Conservation (phyloP, 83 land plant genomes). For the Diphasiastrum complanatum region DNA sequence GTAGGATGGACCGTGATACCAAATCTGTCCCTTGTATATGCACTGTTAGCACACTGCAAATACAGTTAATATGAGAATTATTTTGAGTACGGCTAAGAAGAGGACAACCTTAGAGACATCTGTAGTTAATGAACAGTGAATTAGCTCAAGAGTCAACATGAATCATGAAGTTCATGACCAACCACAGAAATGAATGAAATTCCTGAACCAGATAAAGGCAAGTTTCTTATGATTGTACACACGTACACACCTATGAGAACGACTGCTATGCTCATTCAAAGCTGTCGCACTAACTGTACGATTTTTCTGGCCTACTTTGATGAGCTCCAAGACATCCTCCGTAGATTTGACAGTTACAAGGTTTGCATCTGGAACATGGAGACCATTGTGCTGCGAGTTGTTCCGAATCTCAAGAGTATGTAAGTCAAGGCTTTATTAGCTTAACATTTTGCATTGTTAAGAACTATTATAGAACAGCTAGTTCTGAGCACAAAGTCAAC, state of each 20-base stretch:
- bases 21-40: conserved; percentile 89
- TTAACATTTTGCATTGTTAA: too few species aligned
- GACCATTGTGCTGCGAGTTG: conserved; percentile 73
- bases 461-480: too few species aligned
- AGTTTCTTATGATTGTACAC: neutral
- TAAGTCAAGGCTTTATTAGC: too few species aligned
- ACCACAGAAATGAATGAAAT: neutral
- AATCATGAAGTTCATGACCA: neutral
- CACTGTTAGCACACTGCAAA: conserved; percentile 85
- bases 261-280: conserved; percentile 83
- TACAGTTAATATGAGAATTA: too few species aligned
- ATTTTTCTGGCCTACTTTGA: conserved; percentile 72
- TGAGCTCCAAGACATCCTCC: conserved; percentile 68
- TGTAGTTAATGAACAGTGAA: too few species aligned
- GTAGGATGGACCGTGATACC: conserved; percentile 61
- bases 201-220: neutral
- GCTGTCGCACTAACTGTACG: conserved; percentile 92
- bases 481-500: too few species aligned
- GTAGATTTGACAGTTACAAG: conserved; percentile 72
- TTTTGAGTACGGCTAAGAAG: too few species aligned
- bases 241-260: conserved; percentile 72
- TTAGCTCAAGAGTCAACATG: conserved; percentile 1
- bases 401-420: too few species aligned
- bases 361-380: conserved; percentile 88
- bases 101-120: too few species aligned